Percentiles rank a stretch among this genome's conserved stretches.
Evolutionary conservation across 805 yeast species (phyloP).

Genomic region (Candida cerambycidarum): DNA sequence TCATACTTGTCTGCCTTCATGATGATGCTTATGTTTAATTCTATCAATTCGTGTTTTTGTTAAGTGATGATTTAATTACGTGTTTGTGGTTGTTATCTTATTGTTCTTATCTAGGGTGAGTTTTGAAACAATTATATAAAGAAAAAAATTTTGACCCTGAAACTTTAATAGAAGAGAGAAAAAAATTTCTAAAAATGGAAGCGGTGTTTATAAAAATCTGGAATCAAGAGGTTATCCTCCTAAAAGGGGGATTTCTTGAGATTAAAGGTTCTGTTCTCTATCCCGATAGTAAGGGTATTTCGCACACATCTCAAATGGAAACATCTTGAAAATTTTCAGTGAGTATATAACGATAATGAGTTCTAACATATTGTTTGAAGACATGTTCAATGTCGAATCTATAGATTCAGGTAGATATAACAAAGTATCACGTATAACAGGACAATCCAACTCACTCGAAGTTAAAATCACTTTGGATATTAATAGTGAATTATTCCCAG

Average conservation of each 20-base stretch:
- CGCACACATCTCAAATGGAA: constrained; percentile 8
- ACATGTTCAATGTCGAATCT: constrained; percentile 80
- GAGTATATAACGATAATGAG: constrained; percentile 3
- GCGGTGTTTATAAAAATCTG: not conserved
- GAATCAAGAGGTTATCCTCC: not conserved
- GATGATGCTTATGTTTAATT: not conserved
- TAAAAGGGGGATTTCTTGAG: too few relatives aligned
- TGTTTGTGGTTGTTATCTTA: not conserved
- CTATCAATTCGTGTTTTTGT: not conserved
- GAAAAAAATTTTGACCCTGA: not conserved
- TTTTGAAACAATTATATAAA: not conserved
- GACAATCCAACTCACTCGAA: constrained; percentile 77
- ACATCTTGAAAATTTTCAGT: constrained; percentile 3
- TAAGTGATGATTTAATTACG: not conserved
- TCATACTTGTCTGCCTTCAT: constrained; percentile 1
- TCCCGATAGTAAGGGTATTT: constrained; percentile 1
- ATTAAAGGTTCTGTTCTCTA: too few relatives aligned
- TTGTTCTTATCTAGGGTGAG: not conserved
- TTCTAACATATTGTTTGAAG: constrained; percentile 80
- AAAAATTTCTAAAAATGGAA: constrained; percentile 7
- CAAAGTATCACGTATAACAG: constrained; percentile 86
- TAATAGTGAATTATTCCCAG: constrained; percentile 90
- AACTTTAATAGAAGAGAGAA: not conserved
- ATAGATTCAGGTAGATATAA: constrained; percentile 89
- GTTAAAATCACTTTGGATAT: constrained; percentile 84